Evolutionary conservation across 352 stramenopile genomes (phyloP).

Genomic region (Phytophthora crassamura): DNA sequence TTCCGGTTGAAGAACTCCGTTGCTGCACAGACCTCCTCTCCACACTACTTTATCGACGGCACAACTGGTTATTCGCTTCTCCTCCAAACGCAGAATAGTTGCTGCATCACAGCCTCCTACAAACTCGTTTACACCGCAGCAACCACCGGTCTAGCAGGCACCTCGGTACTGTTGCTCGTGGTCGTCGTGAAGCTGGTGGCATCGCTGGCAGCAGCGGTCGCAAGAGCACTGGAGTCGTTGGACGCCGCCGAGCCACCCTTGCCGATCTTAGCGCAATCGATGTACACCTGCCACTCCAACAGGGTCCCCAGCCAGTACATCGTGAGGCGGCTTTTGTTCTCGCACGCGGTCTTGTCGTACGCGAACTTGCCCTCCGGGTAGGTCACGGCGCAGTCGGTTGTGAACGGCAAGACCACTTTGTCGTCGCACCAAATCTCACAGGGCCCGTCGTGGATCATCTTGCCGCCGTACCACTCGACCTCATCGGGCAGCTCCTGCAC

Average conservation of each 20-base stretch:
- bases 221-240: neutral
- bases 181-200: too few species aligned
- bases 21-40: too few species aligned
- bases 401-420: slow-evolving; percentile 47
- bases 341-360: slow-evolving; percentile 40
- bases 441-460: too few species aligned
- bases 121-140: too few species aligned
- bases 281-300: slow-evolving; percentile 33
- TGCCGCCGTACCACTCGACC: slow-evolving; percentile 41
- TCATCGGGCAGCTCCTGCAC: slow-evolving; percentile 34
- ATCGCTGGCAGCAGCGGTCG: neutral
- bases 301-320: slow-evolving; percentile 49
- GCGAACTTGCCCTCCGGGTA: slow-evolving; percentile 37
- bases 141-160: too few species aligned
- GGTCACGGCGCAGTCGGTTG: slow-evolving; percentile 41
- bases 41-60: too few species aligned
- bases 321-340: slow-evolving; percentile 38
- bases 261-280: slow-evolving; percentile 29
- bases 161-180: too few species aligned
- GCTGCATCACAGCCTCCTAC: too few species aligned
- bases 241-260: slow-evolving; percentile 16
- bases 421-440: slow-evolving; percentile 54
- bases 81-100: too few species aligned
- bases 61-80: too few species aligned
- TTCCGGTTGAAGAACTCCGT: too few species aligned